phyloP scores from a whole-genome alignment of 2,329 filamentous ascomycete genomes.

The Xylariales sp. region DNA sequence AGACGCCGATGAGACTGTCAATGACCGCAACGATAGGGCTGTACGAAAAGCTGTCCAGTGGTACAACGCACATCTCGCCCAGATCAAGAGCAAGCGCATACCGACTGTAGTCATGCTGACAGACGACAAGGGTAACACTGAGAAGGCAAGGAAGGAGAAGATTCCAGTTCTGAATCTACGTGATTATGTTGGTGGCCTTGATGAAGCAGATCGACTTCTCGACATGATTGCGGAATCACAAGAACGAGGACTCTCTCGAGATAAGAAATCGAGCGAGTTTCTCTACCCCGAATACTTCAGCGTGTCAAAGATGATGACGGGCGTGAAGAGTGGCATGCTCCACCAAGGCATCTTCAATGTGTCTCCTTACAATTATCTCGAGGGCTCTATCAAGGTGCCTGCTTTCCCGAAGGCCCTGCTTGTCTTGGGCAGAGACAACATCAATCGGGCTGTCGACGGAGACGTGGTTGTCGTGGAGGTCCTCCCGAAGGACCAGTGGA shows the following conservation, averaged over 20 bases:
- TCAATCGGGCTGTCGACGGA: conserved; percentile 88
- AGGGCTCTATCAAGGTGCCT: conserved; percentile 85
- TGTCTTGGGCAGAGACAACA: conserved; percentile 88
- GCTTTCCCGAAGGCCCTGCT: conserved; percentile 87
- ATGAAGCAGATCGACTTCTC: conserved; percentile 78
- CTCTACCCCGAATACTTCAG: conserved; percentile 89
- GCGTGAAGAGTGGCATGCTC: conserved; percentile 79
- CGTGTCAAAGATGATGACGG: conserved; percentile 90
- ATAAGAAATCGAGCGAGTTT: conserved; percentile 60
- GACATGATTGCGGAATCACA: conserved; percentile 88
- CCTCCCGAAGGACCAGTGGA: conserved; percentile 93
- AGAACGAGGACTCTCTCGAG: conserved; percentile 60
- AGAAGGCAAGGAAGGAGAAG: conserved; percentile 72
- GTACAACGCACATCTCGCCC: conserved; percentile 79
- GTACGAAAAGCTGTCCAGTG: conserved; percentile 82
- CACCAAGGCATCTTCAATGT: conserved; percentile 96
- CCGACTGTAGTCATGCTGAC: conserved; percentile 90
- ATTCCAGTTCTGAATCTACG: conserved; percentile 64
- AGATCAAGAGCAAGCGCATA: conserved; percentile 54
- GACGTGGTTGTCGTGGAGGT: conserved; percentile 93
- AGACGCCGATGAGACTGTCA: conserved; percentile 77
- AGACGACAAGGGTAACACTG: conserved; percentile 83
- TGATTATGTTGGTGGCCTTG: conserved; percentile 79
- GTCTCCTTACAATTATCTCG: conserved; percentile 95
- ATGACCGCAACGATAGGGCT: conserved; percentile 92